These are phyloP conservation scores for Shiraia bambusicola DNA, from an alignment of 2,329 filamentous ascomycete genomes.

Conservation along the genomic window DNA sequence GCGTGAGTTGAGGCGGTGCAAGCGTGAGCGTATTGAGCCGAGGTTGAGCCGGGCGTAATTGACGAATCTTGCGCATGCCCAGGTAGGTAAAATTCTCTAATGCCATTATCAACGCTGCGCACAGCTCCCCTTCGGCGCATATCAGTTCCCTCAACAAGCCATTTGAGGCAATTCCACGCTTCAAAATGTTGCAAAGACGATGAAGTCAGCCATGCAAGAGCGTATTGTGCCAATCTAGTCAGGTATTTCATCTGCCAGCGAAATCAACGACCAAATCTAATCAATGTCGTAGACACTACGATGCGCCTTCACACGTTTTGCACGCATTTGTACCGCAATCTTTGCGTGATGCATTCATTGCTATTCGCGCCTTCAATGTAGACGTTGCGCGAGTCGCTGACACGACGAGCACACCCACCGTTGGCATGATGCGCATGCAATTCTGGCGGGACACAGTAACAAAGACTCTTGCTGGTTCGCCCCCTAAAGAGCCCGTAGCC, in stretches of 20 bases:
- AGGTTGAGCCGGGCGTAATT: too few species aligned
- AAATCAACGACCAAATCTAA: constrained; percentile 18
- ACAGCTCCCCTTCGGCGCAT: constrained; percentile 22
- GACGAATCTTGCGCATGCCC: too few species aligned
- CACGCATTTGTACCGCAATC: constrained; percentile 78
- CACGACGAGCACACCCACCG: constrained; percentile 80
- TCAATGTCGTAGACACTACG: constrained; percentile 65
- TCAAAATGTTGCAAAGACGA: constrained; percentile 29
- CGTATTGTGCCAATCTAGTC: constrained; percentile 62
- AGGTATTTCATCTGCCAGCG: constrained; percentile 46
- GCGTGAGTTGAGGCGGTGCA: too few species aligned
- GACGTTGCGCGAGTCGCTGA: constrained; percentile 90
- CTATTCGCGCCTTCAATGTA: constrained; percentile 88
- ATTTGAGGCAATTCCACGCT: constrained; percentile 24
- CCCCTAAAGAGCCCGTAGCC: constrained; percentile 89
- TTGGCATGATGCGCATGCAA: constrained; percentile 86
- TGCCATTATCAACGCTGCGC: constrained; percentile 25
- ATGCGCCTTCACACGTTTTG: constrained; percentile 84
- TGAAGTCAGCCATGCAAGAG: constrained; percentile 57
- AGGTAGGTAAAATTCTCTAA: constrained; percentile 27
- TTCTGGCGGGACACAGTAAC: constrained; percentile 90
- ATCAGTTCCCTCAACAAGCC: constrained; percentile 4
- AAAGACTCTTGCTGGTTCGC: constrained; percentile 72
- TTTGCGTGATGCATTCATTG: constrained; percentile 80
- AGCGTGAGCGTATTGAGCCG: too few species aligned